A percentile compares a stretch with the other conserved stretches of the same genome.
Evolutionary conservation across 345 rosid species (phyloP).

Genomic region (Gossypium thurberi): DNA sequence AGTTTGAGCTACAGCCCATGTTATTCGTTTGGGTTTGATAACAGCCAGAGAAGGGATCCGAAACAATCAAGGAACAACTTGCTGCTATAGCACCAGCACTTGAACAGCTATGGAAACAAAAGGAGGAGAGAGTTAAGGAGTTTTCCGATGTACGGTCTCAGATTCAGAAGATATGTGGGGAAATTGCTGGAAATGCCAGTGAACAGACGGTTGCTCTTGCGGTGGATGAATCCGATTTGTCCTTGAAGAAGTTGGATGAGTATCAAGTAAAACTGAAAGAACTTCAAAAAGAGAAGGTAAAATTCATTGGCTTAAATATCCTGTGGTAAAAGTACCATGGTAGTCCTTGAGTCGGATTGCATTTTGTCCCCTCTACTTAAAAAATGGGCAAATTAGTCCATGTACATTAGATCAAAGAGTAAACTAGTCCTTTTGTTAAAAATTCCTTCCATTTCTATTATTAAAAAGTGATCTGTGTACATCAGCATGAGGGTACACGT

Average conservation of each 20-base stretch:
- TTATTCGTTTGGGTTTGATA: slow-evolving; percentile 17
- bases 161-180: slow-evolving; percentile 82
- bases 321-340: too few relatives aligned
- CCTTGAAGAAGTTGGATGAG: slow-evolving; percentile 75
- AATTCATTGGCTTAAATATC: background rate
- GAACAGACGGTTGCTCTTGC: slow-evolving; percentile 36
- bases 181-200: slow-evolving; percentile 55
- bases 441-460: too few relatives aligned
- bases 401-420: too few relatives aligned
- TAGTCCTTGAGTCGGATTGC: too few relatives aligned
- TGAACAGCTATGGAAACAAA: slow-evolving; percentile 82
- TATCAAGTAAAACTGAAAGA: slow-evolving; percentile 74
- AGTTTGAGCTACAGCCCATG: background rate
- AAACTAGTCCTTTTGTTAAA: too few relatives aligned
- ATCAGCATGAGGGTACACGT: too few relatives aligned
- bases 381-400: too few relatives aligned
- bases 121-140: slow-evolving; percentile 76
- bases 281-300: slow-evolving; percentile 91
- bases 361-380: too few relatives aligned
- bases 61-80: slow-evolving; percentile 94
- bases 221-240: slow-evolving; percentile 77
- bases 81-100: slow-evolving; percentile 88
- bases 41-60: slow-evolving; percentile 72
- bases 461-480: too few relatives aligned
- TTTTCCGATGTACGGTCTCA: slow-evolving; percentile 75